Percentiles rank a stretch among this genome's conserved stretches.
These are phyloP conservation scores for Aspergillus bombycis DNA, from an alignment of 2,329 filamentous ascomycete genomes.

Conservation along the genomic window DNA sequence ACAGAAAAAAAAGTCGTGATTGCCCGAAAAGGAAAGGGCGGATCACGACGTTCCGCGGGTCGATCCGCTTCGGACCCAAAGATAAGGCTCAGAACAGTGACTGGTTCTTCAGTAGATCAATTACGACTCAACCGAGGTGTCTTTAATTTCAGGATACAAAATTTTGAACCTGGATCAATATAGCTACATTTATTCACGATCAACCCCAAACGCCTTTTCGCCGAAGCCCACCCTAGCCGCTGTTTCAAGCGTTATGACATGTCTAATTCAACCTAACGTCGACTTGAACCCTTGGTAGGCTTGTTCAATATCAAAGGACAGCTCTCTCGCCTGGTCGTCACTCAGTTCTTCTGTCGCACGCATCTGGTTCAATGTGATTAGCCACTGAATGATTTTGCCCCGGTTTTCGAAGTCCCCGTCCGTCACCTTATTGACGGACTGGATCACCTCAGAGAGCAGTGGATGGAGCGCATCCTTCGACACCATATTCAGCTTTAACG, in stretches of 20 bases:
- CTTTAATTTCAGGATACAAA: background rate
- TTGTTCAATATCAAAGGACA: conserved; percentile 90
- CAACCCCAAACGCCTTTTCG: conserved; percentile 21
- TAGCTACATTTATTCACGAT: conserved; percentile 8
- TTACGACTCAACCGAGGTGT: background rate
- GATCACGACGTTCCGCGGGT: conserved; percentile 32
- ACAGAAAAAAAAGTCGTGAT: conserved; percentile 34
- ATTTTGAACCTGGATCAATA: background rate
- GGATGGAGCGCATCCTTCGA: conserved; percentile 98
- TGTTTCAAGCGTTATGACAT: background rate
- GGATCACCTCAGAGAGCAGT: conserved; percentile 90
- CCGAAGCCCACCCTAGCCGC: conserved; percentile 6
- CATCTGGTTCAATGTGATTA: conserved; percentile 98
- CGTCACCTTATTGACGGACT: conserved; percentile 95
- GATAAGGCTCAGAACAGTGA: background rate
- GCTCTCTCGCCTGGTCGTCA: conserved; percentile 83
- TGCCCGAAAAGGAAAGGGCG: conserved; percentile 36
- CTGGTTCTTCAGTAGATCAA: background rate
- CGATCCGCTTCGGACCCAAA: conserved; percentile 20
- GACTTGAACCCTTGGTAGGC: conserved; percentile 94
- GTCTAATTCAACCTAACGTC: conserved; percentile 60
- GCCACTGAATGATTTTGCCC: conserved; percentile 97
- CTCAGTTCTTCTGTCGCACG: conserved; percentile 87
- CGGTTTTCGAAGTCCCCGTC: conserved; percentile 93
- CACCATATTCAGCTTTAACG: conserved; percentile 85